Percentiles rank a stretch among this genome's conserved stretches.
These are phyloP conservation scores for Fomitopsis pinicola DNA, from an alignment of 1,284 basidiomycete species.

Conservation along the genomic window DNA sequence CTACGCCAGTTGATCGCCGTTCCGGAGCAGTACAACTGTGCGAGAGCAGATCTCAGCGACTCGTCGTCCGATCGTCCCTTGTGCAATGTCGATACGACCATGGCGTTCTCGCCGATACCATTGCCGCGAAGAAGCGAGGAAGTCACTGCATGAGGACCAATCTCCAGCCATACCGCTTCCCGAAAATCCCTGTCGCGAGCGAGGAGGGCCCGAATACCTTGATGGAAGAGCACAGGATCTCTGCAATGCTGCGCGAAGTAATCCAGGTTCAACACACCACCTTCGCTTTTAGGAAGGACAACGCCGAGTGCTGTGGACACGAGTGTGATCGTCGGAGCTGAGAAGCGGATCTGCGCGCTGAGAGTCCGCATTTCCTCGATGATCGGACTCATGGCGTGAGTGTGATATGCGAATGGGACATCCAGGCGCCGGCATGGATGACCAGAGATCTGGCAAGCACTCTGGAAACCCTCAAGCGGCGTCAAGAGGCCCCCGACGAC, in stretches of 20 bases:
- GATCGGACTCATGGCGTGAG: constrained; percentile 53
- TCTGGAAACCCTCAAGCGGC: constrained; percentile 39
- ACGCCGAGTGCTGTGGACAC: constrained; percentile 55
- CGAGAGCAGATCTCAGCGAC: constrained; percentile 40
- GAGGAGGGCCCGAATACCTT: constrained; percentile 40
- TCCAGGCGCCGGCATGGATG: constrained; percentile 41
- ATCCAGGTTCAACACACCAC: constrained; percentile 38
- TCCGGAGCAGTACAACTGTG: constrained; percentile 42
- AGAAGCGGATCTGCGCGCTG: constrained; percentile 33
- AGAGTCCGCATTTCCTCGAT: constrained; percentile 41
- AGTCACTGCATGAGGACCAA: constrained; percentile 57
- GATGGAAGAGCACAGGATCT: constrained; percentile 55
- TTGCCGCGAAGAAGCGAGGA: constrained; percentile 45
- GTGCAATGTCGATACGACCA: constrained; percentile 39
- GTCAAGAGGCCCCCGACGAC: constrained; percentile 51
- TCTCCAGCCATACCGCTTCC: constrained; percentile 55
- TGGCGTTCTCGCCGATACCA: constrained; percentile 18
- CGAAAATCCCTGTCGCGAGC: constrained; percentile 22
- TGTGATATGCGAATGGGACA: constrained; percentile 64
- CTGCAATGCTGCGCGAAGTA: constrained; percentile 60
- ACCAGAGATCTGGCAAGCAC: constrained; percentile 32
- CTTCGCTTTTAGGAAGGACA: constrained; percentile 49
- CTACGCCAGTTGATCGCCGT: constrained; percentile 47
- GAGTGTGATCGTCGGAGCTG: constrained; percentile 49
- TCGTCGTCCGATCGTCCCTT: constrained; percentile 41